These are phyloP conservation scores for Lanmaoa pseudosensibilis DNA, from an alignment of 768 basidiomycete species.

Conservation along the genomic window DNA sequence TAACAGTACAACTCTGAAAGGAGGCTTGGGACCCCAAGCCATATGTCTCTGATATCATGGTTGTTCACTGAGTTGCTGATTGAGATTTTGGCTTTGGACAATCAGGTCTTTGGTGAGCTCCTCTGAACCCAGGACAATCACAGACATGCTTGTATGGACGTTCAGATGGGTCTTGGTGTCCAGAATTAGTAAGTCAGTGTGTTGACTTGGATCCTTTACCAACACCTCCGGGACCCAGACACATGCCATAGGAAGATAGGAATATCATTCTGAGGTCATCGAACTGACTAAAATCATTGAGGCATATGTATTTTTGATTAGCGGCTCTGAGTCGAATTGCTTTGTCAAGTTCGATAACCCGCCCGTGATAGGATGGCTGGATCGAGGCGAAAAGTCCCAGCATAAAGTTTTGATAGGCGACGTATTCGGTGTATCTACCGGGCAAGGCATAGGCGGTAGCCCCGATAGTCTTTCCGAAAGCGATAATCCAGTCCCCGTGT, in stretches of 20 bases:
- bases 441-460: background rate
- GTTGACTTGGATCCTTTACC: too few relatives aligned
- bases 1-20: too few relatives aligned
- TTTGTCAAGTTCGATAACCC: background rate
- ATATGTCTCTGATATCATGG: too few relatives aligned
- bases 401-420: background rate
- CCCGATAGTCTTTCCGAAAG: background rate
- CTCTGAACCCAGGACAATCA: too few relatives aligned
- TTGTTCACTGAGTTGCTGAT: too few relatives aligned
- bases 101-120: too few relatives aligned
- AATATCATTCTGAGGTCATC: background rate
- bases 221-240: too few relatives aligned
- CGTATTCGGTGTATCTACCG: background rate
- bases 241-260: background rate
- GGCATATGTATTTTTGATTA: background rate
- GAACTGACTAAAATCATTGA: background rate
- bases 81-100: too few relatives aligned
- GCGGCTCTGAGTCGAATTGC: background rate
- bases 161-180: too few relatives aligned
- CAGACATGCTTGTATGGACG: too few relatives aligned
- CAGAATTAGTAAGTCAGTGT: too few relatives aligned
- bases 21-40: too few relatives aligned
- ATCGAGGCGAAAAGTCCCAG: background rate
- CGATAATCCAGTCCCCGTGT: background rate
- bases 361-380: background rate